Base-by-base conservation (phyloP, 108 stramenopile genomes). In the Ochromonas danica region DNA sequence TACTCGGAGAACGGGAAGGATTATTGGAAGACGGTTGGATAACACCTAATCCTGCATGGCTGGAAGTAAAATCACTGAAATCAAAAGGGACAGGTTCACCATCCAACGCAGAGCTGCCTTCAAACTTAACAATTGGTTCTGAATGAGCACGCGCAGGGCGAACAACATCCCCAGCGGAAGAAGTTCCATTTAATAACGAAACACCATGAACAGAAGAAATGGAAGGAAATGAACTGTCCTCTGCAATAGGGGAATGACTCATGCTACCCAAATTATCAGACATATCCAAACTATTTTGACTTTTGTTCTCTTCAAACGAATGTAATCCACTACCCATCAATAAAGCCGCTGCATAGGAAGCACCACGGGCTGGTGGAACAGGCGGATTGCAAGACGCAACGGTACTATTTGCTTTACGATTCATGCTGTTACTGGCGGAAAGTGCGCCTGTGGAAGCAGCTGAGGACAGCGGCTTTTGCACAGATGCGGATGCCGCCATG, bases 101-200 rank as follows among this genome's bases (percentile, higher is more conserved):
- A n/a, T n/a, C n/a, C n/a, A n/a, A n/a, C n/a, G n/a, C n/a, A n/a
- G n/a, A n/a, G n/a, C n/a, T n/a, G n/a, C 63, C 63, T 31, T 67
- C 63, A 36, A 35, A 67, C 31, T 36, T 3, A 10, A 67, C 63
- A 31, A 67, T 67, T 36, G 63, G 63, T 67, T 67, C 63, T 6
- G 63, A 67, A 6, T 35, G 25, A 10, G 63, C 17, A 31, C 63
- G 63, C 30, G 17, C 3, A 35, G 63, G 63, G 6, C 63, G 63
- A 6, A 36, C 63, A 33, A 22, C 6, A 51, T 51, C 45, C 6
- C 22, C 22, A 14, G 45, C 6, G 22, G 45, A 22, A 51, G 22
- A 14, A 14, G 6, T 51, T 51, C 45, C 45, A 51, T 51, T 51
- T 22, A 22, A 14, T 51, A 51, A 51, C 6, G 45, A 22, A 51